Conservation (phyloP, 2,329 filamentous ascomycete genomes). For the Epichloe coenophiala region DNA sequence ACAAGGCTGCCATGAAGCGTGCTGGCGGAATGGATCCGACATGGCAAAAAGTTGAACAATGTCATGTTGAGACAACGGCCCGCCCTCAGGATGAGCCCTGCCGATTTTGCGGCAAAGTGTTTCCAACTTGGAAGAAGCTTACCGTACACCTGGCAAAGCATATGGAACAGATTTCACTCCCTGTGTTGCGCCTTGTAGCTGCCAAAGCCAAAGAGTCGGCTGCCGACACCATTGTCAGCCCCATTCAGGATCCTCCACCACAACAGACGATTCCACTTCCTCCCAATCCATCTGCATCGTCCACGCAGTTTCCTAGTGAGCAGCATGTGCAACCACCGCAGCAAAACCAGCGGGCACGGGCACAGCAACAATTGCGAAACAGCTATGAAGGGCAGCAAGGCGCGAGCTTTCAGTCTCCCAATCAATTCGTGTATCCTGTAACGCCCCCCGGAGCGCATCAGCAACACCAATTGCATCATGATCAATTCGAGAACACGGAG, state of each 20-base stretch:
- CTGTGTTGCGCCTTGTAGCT: conserved; percentile 52
- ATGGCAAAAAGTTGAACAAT: conserved; percentile 66
- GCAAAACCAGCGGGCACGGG: conserved; percentile 8
- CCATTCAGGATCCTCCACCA: conserved; percentile 44
- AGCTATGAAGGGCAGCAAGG: neutral
- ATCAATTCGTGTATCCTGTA: conserved; percentile 14
- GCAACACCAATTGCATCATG: conserved; percentile 13
- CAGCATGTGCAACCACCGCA: conserved; percentile 9
- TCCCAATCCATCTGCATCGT: conserved; percentile 9
- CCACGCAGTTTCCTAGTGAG: conserved; percentile 10
- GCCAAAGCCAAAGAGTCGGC: conserved; percentile 32
- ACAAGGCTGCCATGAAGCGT: conserved; percentile 52
- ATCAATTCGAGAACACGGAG: conserved; percentile 15
- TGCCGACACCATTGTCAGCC: conserved; percentile 53
- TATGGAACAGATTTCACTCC: conserved; percentile 84
- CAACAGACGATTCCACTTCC: conserved; percentile 19
- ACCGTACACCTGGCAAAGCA: conserved; percentile 90
- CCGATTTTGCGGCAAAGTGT: conserved; percentile 71
- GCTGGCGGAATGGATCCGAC: conserved; percentile 46
- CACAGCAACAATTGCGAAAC: neutral
- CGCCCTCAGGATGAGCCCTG: conserved; percentile 66
- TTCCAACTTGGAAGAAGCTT: conserved; percentile 81
- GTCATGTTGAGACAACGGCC: conserved; percentile 54
- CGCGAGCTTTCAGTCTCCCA: conserved; percentile 8
- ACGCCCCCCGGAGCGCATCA: conserved; percentile 15